phyloP scores from a whole-genome alignment of 352 stramenopile genomes.

The Phytophthora cajani region DNA sequence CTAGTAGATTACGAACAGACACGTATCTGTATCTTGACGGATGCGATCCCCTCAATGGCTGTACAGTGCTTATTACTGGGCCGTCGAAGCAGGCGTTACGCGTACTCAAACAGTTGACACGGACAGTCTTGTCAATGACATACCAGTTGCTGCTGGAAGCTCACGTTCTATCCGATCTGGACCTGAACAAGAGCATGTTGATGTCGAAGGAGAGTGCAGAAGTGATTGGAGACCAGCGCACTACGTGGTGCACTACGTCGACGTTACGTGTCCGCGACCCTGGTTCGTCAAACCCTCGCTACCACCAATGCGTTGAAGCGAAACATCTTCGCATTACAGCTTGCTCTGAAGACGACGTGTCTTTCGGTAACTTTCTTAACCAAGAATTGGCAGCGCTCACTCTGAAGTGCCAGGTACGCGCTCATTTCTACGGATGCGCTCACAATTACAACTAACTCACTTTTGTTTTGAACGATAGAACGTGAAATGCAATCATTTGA shows the following conservation, averaged over 20 bases:
- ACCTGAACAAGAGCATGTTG: slow-evolving; percentile 52
- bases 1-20: slow-evolving; percentile 56
- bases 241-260: slow-evolving; percentile 79
- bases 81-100: slow-evolving; percentile 88
- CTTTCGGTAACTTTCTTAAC: slow-evolving; percentile 80
- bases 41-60: slow-evolving; percentile 94
- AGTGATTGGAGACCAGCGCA: slow-evolving; percentile 37
- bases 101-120: slow-evolving; percentile 93
- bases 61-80: slow-evolving; percentile 94
- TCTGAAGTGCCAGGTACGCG: slow-evolving; percentile 79
- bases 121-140: slow-evolving; percentile 91
- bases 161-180: slow-evolving; percentile 92
- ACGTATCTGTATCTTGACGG: slow-evolving; percentile 96
- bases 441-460: slow-evolving; percentile 1
- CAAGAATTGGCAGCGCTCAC: slow-evolving; percentile 75
- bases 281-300: slow-evolving; percentile 50
- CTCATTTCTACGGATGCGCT: neutral
- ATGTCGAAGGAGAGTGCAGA: slow-evolving; percentile 27
- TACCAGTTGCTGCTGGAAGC: slow-evolving; percentile 98
- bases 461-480: slow-evolving; percentile 49
- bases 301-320: slow-evolving; percentile 74
- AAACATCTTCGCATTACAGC: slow-evolving; percentile 73
- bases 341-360: slow-evolving; percentile 76
- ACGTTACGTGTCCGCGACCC: slow-evolving; percentile 70
- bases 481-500: slow-evolving; percentile 78